A percentile compares a stretch with the other conserved stretches of the same genome.
Evolutionary conservation across 2,329 filamentous ascomycete genomes (phyloP).

Genomic region (Penicillium occitanis): DNA sequence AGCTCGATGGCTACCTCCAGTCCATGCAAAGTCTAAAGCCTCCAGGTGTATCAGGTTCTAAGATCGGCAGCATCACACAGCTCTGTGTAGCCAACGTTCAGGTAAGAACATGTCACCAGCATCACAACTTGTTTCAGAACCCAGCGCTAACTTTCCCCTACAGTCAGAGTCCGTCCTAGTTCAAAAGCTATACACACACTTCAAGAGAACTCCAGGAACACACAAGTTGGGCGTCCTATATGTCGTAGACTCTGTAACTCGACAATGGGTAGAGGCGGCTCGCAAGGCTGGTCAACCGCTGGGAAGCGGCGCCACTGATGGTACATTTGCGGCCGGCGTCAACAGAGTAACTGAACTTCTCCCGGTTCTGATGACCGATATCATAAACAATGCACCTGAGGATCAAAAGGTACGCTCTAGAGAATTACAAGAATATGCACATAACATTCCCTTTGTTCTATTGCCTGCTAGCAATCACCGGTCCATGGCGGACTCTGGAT

Average conservation of each 20-base stretch:
- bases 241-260: slow-evolving; percentile 99
- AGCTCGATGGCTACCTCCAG: slow-evolving; percentile 85
- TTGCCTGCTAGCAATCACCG: slow-evolving; percentile 14
- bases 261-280: slow-evolving; percentile 96
- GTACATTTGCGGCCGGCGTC: slow-evolving; percentile 91
- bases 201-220: slow-evolving; percentile 89
- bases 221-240: slow-evolving; percentile 99
- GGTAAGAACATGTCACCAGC: slow-evolving; percentile 54
- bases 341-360: slow-evolving; percentile 95
- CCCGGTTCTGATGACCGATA: slow-evolving; percentile 92
- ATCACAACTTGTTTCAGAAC: no score
- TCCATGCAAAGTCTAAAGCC: slow-evolving; percentile 89
- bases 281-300: slow-evolving; percentile 80
- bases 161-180: slow-evolving; percentile 94
- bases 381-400: slow-evolving; percentile 79
- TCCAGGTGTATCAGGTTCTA: slow-evolving; percentile 88
- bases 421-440: slow-evolving; percentile 29
- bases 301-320: slow-evolving; percentile 78
- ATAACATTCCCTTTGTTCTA: slow-evolving; percentile 20
- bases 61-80: slow-evolving; percentile 81
- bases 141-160: slow-evolving; percentile 21
- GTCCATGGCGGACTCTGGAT: slow-evolving; percentile 13
- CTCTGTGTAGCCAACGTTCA: slow-evolving; percentile 88
- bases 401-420: slow-evolving; percentile 90
- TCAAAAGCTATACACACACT: slow-evolving; percentile 94